Evolutionary conservation across 257 asterid genomes (phyloP).

Genomic region (Catharanthus roseus): DNA sequence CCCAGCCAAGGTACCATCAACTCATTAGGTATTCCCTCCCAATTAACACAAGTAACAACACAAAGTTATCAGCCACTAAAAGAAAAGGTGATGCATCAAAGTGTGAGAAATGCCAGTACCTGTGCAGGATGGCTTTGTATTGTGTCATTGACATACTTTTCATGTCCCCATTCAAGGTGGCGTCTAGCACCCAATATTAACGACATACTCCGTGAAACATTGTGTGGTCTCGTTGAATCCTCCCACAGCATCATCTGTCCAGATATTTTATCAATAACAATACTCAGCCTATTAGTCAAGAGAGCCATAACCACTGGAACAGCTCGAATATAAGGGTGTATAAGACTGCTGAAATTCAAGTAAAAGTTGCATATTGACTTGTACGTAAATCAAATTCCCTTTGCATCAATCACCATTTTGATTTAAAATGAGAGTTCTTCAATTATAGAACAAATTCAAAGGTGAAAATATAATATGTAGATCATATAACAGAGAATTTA

Average conservation of each 20-base stretch:
- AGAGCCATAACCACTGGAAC: not conserved
- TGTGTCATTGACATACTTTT: conserved; percentile 75
- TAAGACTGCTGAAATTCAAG: not conserved
- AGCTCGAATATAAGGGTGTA: not conserved
- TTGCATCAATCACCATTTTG: not conserved
- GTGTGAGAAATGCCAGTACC: conserved; percentile 35
- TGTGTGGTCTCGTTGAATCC: conserved; percentile 42
- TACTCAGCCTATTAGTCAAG: not conserved
- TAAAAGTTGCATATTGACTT: not conserved
- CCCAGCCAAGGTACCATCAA: not conserved
- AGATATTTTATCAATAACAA: conserved; percentile 16
- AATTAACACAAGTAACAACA: not conserved
- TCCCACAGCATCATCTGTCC: conserved; percentile 72
- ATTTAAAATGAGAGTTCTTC: not conserved
- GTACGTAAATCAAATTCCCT: not conserved
- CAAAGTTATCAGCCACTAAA: not conserved
- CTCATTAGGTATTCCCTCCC: not conserved
- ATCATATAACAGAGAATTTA: conserved; percentile 23
- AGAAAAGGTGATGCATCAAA: conserved; percentile 1
- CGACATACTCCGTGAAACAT: conserved; percentile 64
- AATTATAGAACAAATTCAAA: not conserved
- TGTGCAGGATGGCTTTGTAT: conserved; percentile 94
- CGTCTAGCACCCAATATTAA: conserved; percentile 83
- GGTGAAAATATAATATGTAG: not conserved
- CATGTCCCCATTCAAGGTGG: conserved; percentile 97